Conservation (phyloP, 495 filamentous ascomycete species). For the Talaromyces nanjingensis region DNA sequence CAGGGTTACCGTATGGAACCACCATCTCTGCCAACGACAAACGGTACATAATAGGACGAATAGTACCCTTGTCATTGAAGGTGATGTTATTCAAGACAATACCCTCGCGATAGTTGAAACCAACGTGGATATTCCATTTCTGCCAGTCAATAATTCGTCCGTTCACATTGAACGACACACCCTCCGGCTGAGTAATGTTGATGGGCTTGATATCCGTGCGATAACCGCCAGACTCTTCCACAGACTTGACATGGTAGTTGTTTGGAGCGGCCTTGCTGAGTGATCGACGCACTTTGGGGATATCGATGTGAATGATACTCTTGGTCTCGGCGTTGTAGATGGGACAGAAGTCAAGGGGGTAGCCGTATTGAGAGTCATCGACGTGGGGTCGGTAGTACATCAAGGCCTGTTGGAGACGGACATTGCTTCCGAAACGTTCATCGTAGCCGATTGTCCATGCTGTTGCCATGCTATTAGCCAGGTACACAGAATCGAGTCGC, state of each 20-base stretch:
- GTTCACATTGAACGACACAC: conserved; percentile 81
- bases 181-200: conserved; percentile 90
- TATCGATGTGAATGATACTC: conserved; percentile 81
- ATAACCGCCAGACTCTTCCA: conserved; percentile 68
- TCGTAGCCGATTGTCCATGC: conserved; percentile 97
- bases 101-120: conserved; percentile 95
- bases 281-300: conserved; percentile 72
- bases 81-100: conserved; percentile 88
- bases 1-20: conserved; percentile 90
- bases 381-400: conserved; percentile 91
- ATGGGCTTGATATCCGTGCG: conserved; percentile 83
- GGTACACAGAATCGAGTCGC: neutral
- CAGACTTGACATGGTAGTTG: conserved; percentile 72
- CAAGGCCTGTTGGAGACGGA: conserved; percentile 83
- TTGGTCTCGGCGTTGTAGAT: conserved; percentile 82
- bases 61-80: conserved; percentile 78
- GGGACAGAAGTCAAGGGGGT: conserved; percentile 89
- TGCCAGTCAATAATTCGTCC: conserved; percentile 83
- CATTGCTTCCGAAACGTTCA: conserved; percentile 73
- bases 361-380: conserved; percentile 87
- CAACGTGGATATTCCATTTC: conserved; percentile 91
- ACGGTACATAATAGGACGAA: conserved; percentile 80
- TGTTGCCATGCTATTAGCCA: conserved; percentile 19
- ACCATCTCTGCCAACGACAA: conserved; percentile 96
- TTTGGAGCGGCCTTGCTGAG: conserved; percentile 66